Evolutionary conservation across 306 rosid species (phyloP).

Genomic region (Cucurbita moschata): DNA sequence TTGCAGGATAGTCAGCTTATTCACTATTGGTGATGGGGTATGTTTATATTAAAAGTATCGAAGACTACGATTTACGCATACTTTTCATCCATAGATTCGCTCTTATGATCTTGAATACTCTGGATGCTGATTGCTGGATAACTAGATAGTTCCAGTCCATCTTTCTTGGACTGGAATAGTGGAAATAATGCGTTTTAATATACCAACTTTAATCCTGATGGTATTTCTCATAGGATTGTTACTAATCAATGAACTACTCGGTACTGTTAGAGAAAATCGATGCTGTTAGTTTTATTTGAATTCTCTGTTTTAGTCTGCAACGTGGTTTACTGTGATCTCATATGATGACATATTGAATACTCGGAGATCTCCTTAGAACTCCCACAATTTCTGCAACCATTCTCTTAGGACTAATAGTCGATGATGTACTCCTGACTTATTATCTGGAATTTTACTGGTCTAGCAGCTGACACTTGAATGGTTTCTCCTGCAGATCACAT

Average conservation of each 20-base stretch:
- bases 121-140: background rate
- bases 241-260: background rate
- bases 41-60: slow-evolving; percentile 7
- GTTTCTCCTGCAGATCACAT: slow-evolving; percentile 48
- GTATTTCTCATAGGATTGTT: background rate
- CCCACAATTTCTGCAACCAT: background rate
- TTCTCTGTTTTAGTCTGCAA: too few species aligned
- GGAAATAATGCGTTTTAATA: background rate
- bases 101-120: background rate
- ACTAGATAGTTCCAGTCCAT: background rate
- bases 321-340: background rate
- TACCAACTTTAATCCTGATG: background rate
- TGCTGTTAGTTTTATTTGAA: background rate
- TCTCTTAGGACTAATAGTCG: background rate
- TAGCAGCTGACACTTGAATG: background rate
- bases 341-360: background rate
- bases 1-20: slow-evolving; percentile 36
- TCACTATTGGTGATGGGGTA: slow-evolving; percentile 92
- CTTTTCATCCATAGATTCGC: background rate
- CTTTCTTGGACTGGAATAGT: background rate
- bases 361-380: background rate
- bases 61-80: background rate
- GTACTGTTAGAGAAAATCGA: background rate
- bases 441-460: background rate
- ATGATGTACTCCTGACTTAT: background rate